These are phyloP conservation scores for Tetrastigma voinierianum DNA, from an alignment of 164 flowering plant genomes.

Conservation along the genomic window DNA sequence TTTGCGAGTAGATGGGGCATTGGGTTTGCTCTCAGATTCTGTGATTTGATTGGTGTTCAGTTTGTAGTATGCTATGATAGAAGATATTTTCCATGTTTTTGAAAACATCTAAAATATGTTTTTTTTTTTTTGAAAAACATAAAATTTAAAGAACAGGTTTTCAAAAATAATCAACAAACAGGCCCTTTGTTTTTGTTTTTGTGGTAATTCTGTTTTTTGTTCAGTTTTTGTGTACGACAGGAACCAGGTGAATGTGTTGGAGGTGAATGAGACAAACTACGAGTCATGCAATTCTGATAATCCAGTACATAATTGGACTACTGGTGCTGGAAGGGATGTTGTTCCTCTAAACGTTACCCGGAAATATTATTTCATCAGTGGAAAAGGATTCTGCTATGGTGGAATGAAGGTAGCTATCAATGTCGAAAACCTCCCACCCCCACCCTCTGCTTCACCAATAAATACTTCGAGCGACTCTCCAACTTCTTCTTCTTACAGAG, in stretches of 20 bases:
- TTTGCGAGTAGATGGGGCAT: too few relatives aligned
- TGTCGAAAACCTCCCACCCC: constrained; percentile 55
- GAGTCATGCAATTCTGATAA: constrained; percentile 54
- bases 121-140: too few relatives aligned
- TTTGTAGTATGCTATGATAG: too few relatives aligned
- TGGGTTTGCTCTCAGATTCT: too few relatives aligned
- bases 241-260: constrained; percentile 59
- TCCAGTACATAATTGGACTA: constrained; percentile 54
- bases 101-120: too few relatives aligned
- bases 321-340: constrained; percentile 78
- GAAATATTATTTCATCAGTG: constrained; percentile 56
- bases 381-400: constrained; percentile 61
- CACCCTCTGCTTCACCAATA: constrained; percentile 41
- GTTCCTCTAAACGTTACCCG: constrained; percentile 61
- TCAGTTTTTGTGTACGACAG: constrained; percentile 71
- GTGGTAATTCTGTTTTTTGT: constrained; percentile 6
- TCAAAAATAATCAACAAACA: too few relatives aligned
- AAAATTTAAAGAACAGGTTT: too few relatives aligned
- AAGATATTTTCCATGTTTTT: too few relatives aligned
- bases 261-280: constrained; percentile 70
- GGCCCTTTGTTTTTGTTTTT: background rate
- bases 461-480: constrained; percentile 27
- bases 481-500: constrained; percentile 9
- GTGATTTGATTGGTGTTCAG: too few relatives aligned
- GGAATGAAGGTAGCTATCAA: constrained; percentile 63